These are phyloP conservation scores for Rhodotorula sp. DNA, from an alignment of 1,284 basidiomycete species.

Conservation along the genomic window DNA sequence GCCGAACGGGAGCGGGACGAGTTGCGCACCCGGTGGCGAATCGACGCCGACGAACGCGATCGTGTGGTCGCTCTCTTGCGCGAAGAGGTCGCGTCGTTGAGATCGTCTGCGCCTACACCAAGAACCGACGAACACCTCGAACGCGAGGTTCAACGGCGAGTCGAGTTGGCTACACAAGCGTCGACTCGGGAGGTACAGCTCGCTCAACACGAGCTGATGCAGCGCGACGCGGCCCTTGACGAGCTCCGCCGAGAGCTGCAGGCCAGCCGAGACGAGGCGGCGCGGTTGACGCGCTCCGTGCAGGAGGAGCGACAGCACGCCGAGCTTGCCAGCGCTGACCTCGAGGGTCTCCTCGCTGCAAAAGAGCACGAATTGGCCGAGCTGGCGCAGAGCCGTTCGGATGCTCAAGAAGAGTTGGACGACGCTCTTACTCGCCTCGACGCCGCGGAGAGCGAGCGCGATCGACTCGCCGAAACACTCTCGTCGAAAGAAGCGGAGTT, in stretches of 20 bases:
- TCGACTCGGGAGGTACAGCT: neutral
- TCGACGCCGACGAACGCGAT: conserved; percentile 21
- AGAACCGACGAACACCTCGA: neutral
- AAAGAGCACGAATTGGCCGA: conserved; percentile 8
- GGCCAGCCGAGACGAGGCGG: conserved; percentile 1
- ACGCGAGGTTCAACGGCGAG: conserved; percentile 8
- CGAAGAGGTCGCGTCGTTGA: conserved; percentile 7
- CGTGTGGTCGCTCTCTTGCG: conserved; percentile 5
- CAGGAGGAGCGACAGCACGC: conserved; percentile 14
- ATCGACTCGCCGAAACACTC: neutral
- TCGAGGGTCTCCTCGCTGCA: neutral
- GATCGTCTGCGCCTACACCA: no score
- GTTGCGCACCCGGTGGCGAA: conserved; percentile 6
- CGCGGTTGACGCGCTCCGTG: neutral
- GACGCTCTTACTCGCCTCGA: conserved; percentile 9
- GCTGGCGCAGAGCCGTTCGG: neutral
- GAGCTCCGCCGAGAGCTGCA: conserved; percentile 11
- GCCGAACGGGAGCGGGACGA: conserved; percentile 3
- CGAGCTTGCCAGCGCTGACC: conserved; percentile 15
- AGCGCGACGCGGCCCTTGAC: conserved; percentile 16
- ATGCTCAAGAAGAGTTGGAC: conserved; percentile 26
- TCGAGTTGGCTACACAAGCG: neutral
- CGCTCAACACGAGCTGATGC: conserved; percentile 13
- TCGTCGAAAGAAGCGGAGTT: conserved; percentile 15
- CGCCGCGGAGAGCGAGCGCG: conserved; percentile 11